These are phyloP conservation scores for Ehretia macrophylla DNA, from an alignment of 257 asterid genomes.

Conservation along the genomic window DNA sequence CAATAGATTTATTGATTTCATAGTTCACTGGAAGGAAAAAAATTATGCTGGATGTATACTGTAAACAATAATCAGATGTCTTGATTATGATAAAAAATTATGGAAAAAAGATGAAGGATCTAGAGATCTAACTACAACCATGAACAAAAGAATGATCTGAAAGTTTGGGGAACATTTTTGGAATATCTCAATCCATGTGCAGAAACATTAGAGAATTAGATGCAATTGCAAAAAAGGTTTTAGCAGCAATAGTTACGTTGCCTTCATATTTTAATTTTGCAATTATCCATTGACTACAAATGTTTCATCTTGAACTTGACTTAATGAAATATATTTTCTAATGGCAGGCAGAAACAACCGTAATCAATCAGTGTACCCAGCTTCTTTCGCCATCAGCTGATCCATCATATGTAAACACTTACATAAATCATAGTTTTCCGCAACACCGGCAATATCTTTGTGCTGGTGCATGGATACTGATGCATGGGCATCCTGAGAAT, in stretches of 20 bases:
- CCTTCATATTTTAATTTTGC: neutral
- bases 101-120: no score
- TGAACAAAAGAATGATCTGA: no score
- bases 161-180: no score
- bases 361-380: conserved; percentile 83
- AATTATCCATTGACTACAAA: neutral
- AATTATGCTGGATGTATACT: no score
- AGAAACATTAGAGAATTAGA: neutral
- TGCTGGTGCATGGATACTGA: conserved; percentile 95
- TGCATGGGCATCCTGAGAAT: conserved; percentile 92
- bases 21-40: no score
- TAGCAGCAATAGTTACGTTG: neutral
- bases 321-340: conserved; percentile 6
- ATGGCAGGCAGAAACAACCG: conserved; percentile 88
- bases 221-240: neutral
- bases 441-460: conserved; percentile 89
- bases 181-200: no score
- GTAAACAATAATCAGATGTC: no score
- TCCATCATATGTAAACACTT: conserved; percentile 74
- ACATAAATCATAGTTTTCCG: conserved; percentile 79
- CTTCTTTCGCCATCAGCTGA: conserved; percentile 91
- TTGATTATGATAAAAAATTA: no score
- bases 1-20: no score
- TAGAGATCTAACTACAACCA: no score
- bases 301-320: neutral